A percentile compares a stretch with the other conserved stretches of the same genome.
These are phyloP conservation scores for Salix suchowensis DNA, from an alignment of 345 rosid genomes.

Conservation along the genomic window DNA sequence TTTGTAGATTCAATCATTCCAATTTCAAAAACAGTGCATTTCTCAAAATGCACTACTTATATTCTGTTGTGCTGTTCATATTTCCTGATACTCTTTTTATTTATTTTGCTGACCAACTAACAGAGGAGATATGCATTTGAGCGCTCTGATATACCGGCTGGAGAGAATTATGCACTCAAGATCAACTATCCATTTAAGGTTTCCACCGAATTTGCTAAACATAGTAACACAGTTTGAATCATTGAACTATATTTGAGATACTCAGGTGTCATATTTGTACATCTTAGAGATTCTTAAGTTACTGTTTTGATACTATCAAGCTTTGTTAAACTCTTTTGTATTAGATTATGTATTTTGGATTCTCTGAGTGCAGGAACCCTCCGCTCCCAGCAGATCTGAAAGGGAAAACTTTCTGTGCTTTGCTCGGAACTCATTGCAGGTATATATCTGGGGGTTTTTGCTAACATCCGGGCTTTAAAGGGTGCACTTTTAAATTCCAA, in stretches of 20 bases:
- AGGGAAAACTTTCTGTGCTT: conserved; percentile 71
- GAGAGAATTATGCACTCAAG: conserved; percentile 82
- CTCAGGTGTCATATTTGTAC: not conserved
- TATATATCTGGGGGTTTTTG: conserved; percentile 12
- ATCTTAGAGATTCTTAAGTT: not conserved
- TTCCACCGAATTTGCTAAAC: conserved; percentile 10
- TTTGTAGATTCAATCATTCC: conserved; percentile 29
- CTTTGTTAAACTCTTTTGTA: not conserved
- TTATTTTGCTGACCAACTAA: conserved; percentile 15
- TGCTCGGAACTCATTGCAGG: conserved; percentile 92
- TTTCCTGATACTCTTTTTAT: conserved; percentile 6
- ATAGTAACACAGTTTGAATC: not conserved
- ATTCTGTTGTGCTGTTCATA: conserved; percentile 2
- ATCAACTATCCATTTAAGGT: conserved; percentile 95
- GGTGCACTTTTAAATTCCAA: conserved; percentile 1
- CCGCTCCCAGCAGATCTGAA: conserved; percentile 82
- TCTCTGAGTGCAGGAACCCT: conserved; percentile 59
- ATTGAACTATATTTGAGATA: not conserved
- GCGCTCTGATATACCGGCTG: conserved; percentile 65
- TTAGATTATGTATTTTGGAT: not conserved
- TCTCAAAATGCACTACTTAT: not conserved
- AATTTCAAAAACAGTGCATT: not conserved
- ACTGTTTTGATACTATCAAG: conserved; percentile 2
- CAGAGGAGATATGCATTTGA: conserved; percentile 93
- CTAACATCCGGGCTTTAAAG: not conserved